A percentile compares a stretch with the other conserved stretches of the same genome.
Evolutionary conservation across 768 basidiomycete genomes (phyloP).

Genomic region (Leucosporidium scottii): DNA sequence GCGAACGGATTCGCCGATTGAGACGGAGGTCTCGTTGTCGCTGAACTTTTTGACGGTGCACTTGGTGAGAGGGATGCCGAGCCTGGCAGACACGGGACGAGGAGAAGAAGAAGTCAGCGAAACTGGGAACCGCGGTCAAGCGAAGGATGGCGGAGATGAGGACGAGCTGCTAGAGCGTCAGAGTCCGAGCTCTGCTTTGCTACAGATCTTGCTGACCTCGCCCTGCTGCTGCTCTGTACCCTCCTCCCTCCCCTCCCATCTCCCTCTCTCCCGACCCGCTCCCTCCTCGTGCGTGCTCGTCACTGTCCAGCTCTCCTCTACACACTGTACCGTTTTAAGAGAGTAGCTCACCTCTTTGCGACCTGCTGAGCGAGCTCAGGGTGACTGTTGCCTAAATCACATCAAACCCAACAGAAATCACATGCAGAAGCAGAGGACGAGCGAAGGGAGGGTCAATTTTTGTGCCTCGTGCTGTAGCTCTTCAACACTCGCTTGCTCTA

Average conservation of each 20-base stretch:
- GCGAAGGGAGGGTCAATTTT: neutral
- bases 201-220: no score
- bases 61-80: constrained; percentile 77
- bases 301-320: neutral
- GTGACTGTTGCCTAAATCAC: constrained; percentile 78
- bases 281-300: neutral
- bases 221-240: neutral
- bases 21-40: constrained; percentile 69
- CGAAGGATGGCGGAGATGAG: neutral
- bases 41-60: constrained; percentile 84
- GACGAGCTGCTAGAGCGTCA: neutral
- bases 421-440: neutral
- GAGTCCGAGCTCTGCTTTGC: neutral
- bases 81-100: constrained; percentile 51
- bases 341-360: constrained; percentile 82
- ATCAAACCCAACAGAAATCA: constrained; percentile 5
- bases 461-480: neutral
- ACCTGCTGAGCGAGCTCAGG: constrained; percentile 92
- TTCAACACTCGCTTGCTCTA: no score
- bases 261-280: neutral
- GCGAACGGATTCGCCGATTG: constrained; percentile 83
- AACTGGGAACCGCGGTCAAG: neutral
- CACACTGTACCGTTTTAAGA: no score
- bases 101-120: constrained; percentile 5
- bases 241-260: neutral